These are phyloP conservation scores for Sporothrix humicola DNA, from an alignment of 2,329 filamentous ascomycete genomes.

Conservation along the genomic window DNA sequence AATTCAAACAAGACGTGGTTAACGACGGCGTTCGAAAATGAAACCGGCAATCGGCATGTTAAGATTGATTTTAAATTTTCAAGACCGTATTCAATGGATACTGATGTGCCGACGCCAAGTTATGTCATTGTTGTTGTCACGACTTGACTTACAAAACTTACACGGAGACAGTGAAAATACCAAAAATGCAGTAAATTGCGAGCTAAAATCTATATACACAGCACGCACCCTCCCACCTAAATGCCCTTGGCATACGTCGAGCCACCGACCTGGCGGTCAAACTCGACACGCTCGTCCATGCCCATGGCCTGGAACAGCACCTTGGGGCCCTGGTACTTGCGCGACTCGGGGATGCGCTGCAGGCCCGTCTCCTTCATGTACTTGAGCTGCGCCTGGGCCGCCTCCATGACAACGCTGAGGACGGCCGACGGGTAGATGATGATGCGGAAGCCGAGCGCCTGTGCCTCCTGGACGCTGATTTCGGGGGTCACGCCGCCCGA, in stretches of 20 bases:
- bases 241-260: slow-evolving; percentile 17
- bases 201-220: not conserved
- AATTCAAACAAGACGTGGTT: no score
- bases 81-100: not conserved
- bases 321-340: slow-evolving; percentile 41
- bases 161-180: not conserved
- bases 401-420: slow-evolving; percentile 44
- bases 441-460: slow-evolving; percentile 43
- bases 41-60: no score
- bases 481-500: slow-evolving; percentile 45
- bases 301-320: slow-evolving; percentile 45
- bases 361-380: slow-evolving; percentile 43
- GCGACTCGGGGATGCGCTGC: slow-evolving; percentile 41
- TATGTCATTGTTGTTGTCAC: no score
- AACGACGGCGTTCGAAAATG: no score
- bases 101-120: not conserved
- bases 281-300: slow-evolving; percentile 41
- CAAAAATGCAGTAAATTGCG: not conserved
- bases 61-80: no score
- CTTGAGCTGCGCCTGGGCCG: slow-evolving; percentile 40
- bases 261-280: slow-evolving; percentile 38
- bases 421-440: slow-evolving; percentile 46
- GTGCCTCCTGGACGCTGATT: slow-evolving; percentile 41
- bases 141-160: not conserved
- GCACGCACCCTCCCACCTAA: not conserved